phyloP scores from a whole-genome alignment of 805 yeast genomes.

The Starmerella geochares region DNA sequence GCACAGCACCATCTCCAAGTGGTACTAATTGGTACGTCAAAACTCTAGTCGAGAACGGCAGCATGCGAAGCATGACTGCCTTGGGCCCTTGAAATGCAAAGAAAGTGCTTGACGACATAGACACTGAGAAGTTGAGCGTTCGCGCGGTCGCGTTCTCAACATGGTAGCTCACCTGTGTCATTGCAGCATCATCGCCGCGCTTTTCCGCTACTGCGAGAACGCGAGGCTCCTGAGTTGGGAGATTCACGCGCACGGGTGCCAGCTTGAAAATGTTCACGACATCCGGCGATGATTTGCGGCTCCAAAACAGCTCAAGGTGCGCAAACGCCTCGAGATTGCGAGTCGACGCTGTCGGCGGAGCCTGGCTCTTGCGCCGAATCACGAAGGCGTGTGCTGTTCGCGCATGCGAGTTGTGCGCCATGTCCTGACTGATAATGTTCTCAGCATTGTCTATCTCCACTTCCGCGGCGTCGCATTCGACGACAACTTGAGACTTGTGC shows the following conservation, averaged over 20 bases:
- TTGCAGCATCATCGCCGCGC: slow-evolving; percentile 25
- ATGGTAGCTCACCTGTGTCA: slow-evolving; percentile 36
- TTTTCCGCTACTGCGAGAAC: slow-evolving; percentile 23
- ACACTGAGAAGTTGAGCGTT: slow-evolving; percentile 51
- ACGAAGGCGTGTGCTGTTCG: slow-evolving; percentile 12
- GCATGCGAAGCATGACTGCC: slow-evolving; percentile 36
- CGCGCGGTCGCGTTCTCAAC: slow-evolving; percentile 69
- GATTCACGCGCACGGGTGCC: slow-evolving; percentile 23
- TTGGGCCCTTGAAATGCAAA: slow-evolving; percentile 36
- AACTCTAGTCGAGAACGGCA: slow-evolving; percentile 48
- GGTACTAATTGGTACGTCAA: slow-evolving; percentile 29
- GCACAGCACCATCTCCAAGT: slow-evolving; percentile 24
- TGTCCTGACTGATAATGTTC: background rate
- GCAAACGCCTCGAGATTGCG: slow-evolving; percentile 28
- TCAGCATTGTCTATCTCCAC: slow-evolving; percentile 8
- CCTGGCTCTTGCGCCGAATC: background rate
- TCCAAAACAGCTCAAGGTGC: slow-evolving; percentile 30
- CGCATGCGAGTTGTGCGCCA: slow-evolving; percentile 15
- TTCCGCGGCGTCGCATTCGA: slow-evolving; percentile 9
- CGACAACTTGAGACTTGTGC: background rate
- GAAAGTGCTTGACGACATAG: slow-evolving; percentile 35
- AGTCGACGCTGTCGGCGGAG: background rate
- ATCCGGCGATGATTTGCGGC: slow-evolving; percentile 20
- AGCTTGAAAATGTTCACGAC: slow-evolving; percentile 15
- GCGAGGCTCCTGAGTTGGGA: slow-evolving; percentile 27